Evolutionary conservation across 805 yeast species (phyloP).

Genomic region (Ogataea saltuana): DNA sequence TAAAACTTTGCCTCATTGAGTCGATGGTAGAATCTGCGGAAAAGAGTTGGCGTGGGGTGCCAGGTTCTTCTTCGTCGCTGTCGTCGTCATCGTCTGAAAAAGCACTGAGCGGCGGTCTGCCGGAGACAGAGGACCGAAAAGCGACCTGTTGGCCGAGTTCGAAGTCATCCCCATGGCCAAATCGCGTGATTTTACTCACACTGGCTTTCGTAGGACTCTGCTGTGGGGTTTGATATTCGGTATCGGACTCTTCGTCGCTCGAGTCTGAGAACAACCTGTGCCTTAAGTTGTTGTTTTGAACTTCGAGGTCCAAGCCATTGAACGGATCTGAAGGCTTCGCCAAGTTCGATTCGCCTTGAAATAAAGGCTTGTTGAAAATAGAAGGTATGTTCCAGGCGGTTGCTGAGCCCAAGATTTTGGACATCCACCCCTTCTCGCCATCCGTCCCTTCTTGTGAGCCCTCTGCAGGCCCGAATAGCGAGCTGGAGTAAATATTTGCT

Average conservation of each 20-base stretch:
- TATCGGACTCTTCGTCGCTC: slow-evolving; percentile 30
- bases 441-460: neutral
- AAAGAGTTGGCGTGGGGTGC: neutral
- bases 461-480: too few relatives aligned
- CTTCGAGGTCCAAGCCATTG: slow-evolving; percentile 23
- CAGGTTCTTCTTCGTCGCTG: slow-evolving; percentile 8
- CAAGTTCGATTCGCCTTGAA: neutral
- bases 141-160: slow-evolving; percentile 29
- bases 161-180: slow-evolving; percentile 19
- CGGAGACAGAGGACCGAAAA: slow-evolving; percentile 21
- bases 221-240: neutral
- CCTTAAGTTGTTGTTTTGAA: slow-evolving; percentile 12
- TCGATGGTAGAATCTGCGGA: slow-evolving; percentile 8
- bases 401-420: slow-evolving; percentile 22
- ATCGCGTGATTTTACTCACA: too few relatives aligned
- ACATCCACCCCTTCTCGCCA: slow-evolving; percentile 22
- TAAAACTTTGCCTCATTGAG: slow-evolving; percentile 21
- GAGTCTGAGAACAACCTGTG: slow-evolving; percentile 32
- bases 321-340: slow-evolving; percentile 13
- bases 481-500: neutral
- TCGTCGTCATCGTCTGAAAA: slow-evolving; percentile 8
- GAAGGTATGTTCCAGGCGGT: slow-evolving; percentile 21
- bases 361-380: slow-evolving; percentile 19
- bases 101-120: slow-evolving; percentile 10
- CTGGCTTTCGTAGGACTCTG: neutral